Evolutionary conservation across 176 grass and related monocot genomes (phyloP).

Genomic region (Oropetium thomaeum): DNA sequence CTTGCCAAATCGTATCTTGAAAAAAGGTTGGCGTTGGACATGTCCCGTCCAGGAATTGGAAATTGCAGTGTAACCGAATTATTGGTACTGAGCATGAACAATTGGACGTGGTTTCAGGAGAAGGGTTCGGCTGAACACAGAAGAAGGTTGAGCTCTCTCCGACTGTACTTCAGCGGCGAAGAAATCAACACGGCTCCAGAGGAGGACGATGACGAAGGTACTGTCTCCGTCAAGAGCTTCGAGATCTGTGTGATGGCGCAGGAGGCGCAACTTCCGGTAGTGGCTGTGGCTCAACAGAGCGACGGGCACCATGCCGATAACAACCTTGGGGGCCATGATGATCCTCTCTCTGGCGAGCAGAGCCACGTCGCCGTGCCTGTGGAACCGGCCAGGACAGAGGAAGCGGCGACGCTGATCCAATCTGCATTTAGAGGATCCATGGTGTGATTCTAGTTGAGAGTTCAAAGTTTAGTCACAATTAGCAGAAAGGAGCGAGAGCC

Average conservation of each 20-base stretch:
- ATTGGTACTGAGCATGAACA: no score
- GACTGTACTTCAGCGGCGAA: conserved; percentile 76
- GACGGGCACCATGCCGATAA: not conserved
- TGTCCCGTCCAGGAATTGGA: not conserved
- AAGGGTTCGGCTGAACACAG: conserved; percentile 46
- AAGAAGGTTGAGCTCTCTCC: conserved; percentile 59
- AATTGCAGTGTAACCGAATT: not conserved
- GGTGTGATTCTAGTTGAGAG: conserved; percentile 32
- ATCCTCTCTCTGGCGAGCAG: not conserved
- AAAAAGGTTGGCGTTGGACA: not conserved
- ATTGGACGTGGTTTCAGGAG: conserved; percentile 29
- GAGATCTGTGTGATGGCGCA: conserved; percentile 31
- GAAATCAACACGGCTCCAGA: conserved; percentile 36
- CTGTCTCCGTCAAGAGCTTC: conserved; percentile 47
- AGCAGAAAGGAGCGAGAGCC: not conserved
- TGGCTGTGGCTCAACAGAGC: not conserved
- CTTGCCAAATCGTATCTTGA: not conserved
- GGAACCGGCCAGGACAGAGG: not conserved
- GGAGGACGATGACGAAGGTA: conserved; percentile 34
- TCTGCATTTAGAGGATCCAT: conserved; percentile 62
- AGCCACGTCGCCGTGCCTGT: not conserved
- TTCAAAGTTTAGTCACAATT: not conserved
- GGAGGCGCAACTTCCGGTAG: not conserved
- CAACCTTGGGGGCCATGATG: not conserved
- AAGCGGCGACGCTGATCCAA: conserved; percentile 61